Evolutionary conservation across 495 filamentous ascomycete species (phyloP).

Genomic region (Viridothelium virens): DNA sequence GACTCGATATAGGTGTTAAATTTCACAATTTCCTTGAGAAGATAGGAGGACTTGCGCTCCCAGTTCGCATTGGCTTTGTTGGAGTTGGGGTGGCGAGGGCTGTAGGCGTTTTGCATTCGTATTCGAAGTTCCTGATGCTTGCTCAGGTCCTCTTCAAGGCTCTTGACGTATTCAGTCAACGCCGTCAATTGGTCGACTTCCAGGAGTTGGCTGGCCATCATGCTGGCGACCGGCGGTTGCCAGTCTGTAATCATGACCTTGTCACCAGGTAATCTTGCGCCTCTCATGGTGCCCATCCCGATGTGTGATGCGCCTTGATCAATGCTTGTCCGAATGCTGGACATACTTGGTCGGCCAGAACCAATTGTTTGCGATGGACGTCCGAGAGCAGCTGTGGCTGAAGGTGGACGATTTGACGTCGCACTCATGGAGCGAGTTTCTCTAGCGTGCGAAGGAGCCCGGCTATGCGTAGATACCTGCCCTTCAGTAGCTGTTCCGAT

Average conservation of each 20-base stretch:
- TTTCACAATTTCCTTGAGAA: conserved; percentile 92
- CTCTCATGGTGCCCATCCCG: conserved; percentile 37
- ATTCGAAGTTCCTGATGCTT: conserved; percentile 78
- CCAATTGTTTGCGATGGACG: neutral
- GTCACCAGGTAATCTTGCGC: conserved; percentile 71
- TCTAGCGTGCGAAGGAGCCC: neutral
- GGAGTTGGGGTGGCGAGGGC: conserved; percentile 74
- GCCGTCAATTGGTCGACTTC: conserved; percentile 76
- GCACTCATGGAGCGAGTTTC: conserved; percentile 1
- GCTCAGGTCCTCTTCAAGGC: conserved; percentile 76
- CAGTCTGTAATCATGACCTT: conserved; percentile 80
- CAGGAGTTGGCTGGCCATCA: conserved; percentile 67
- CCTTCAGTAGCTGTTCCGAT: conserved; percentile 55
- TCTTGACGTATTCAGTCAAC: conserved; percentile 69
- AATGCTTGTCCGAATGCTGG: conserved; percentile 62
- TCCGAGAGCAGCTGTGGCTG: neutral
- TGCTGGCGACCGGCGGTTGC: conserved; percentile 84
- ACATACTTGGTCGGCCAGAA: conserved; percentile 51
- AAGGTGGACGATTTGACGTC: conserved; percentile 9
- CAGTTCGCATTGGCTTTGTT: conserved; percentile 85
- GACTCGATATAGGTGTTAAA: conserved; percentile 90
- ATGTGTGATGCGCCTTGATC: conserved; percentile 46
- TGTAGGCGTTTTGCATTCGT: conserved; percentile 49
- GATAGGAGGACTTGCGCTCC: conserved; percentile 87
- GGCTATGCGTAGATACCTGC: neutral